Conservation (phyloP, 352 stramenopile genomes). For the Phytophthora cryptogea region DNA sequence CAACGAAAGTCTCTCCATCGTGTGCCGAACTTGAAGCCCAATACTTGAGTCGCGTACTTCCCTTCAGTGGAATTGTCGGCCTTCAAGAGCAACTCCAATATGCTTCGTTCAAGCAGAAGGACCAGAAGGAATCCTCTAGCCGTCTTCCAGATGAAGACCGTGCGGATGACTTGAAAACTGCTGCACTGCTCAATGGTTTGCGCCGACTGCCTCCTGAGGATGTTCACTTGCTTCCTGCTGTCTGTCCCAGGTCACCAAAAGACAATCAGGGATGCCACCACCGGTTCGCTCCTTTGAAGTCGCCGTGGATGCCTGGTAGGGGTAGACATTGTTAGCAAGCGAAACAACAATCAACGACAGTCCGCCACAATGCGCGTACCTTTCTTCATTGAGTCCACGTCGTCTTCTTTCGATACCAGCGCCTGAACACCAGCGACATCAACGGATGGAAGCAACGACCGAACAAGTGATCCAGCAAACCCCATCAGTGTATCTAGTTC, state of each 20-base stretch:
- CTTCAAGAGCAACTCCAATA: conserved; percentile 58
- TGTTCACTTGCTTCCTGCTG: conserved; percentile 40
- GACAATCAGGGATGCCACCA: conserved; percentile 18
- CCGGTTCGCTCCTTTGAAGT: conserved; percentile 31
- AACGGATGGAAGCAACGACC: conserved; percentile 7
- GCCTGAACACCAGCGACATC: conserved; percentile 1
- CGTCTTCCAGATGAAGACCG: conserved; percentile 6
- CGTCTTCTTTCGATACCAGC: not conserved
- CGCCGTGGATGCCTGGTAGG: conserved; percentile 1
- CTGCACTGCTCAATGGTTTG: conserved; percentile 49
- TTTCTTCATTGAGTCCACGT: not conserved
- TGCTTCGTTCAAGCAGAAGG: conserved; percentile 43
- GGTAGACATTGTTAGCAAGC: not conserved
- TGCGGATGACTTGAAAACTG: conserved; percentile 32
- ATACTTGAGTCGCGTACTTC: conserved; percentile 51
- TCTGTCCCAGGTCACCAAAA: conserved; percentile 15
- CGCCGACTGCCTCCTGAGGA: conserved; percentile 49
- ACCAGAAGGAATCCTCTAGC: conserved; percentile 13
- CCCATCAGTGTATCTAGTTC: conserved; percentile 33
- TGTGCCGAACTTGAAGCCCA: conserved; percentile 50
- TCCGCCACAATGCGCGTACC: not conserved
- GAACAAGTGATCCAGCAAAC: conserved; percentile 16
- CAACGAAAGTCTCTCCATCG: conserved; percentile 17
- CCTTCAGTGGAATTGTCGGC: conserved; percentile 44
- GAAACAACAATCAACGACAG: not conserved